These are phyloP conservation scores for Leishmania lainsoni DNA, from an alignment of 208 protist genomes.

Conservation along the genomic window DNA sequence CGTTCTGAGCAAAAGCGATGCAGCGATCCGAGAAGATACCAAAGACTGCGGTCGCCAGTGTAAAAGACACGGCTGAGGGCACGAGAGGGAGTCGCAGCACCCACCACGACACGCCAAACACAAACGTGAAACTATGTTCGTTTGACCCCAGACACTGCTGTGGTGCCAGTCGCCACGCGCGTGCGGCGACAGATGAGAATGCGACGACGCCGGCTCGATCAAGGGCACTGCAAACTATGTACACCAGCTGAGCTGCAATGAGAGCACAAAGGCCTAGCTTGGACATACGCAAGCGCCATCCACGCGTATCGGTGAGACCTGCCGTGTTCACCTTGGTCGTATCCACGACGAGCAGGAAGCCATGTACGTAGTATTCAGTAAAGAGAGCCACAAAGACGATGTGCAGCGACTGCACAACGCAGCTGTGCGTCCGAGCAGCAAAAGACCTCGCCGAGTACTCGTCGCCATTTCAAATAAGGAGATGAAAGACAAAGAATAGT, in stretches of 20 bases:
- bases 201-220: conserved; percentile 1
- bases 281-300: conserved; percentile 4
- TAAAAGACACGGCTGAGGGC: conserved; percentile 23
- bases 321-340: not conserved
- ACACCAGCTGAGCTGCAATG: conserved; percentile 7
- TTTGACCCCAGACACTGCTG: not conserved
- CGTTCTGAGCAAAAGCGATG: not conserved
- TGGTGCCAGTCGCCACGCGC: not conserved
- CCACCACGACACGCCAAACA: conserved; percentile 18
- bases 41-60: conserved; percentile 1
- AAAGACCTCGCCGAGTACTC: conserved; percentile 17
- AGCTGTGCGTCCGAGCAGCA: conserved; percentile 12
- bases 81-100: conserved; percentile 16
- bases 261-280: conserved; percentile 12
- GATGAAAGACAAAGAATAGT: too few species aligned
- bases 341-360: conserved; percentile 16
- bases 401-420: conserved; percentile 7
- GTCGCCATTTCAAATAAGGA: conserved; percentile 8
- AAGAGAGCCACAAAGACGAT: conserved; percentile 19
- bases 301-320: not conserved
- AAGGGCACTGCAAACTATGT: not conserved
- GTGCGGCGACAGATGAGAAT: not conserved
- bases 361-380: conserved; percentile 27
- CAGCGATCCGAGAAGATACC: not conserved
- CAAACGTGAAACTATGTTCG: conserved; percentile 6